Evolutionary conservation across 2,329 filamentous ascomycete genomes (phyloP).

Genomic region (Ophiostoma sp.): DNA sequence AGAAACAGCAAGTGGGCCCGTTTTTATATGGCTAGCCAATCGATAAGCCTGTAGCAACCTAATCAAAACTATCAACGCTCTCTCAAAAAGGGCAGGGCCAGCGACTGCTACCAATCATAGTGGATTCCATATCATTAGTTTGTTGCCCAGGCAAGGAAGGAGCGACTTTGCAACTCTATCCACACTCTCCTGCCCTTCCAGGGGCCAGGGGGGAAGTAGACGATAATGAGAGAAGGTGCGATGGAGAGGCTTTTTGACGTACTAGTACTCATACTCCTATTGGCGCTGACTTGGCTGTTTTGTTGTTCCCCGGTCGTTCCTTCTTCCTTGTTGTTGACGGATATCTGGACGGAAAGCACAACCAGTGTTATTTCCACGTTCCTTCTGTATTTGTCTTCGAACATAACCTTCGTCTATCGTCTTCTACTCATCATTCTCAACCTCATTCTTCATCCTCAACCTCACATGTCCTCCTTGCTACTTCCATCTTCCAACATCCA

Average conservation of each 20-base stretch:
- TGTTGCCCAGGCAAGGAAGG: slow-evolving; percentile 19
- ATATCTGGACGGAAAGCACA: slow-evolving; percentile 12
- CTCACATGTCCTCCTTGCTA: background rate
- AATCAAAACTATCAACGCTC: slow-evolving; percentile 12
- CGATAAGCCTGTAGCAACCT: background rate
- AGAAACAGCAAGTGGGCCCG: slow-evolving; percentile 17
- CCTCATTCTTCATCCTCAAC: background rate
- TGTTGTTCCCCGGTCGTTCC: slow-evolving; percentile 1
- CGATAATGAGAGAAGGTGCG: background rate
- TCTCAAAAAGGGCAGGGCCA: background rate
- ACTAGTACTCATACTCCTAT: background rate
- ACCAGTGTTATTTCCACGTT: background rate
- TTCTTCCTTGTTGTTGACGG: slow-evolving; percentile 11
- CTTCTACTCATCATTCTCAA: background rate
- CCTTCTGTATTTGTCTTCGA: slow-evolving; percentile 11
- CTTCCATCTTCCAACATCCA: background rate
- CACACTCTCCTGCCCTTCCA: background rate
- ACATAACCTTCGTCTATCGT: background rate
- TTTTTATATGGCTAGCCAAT: slow-evolving; percentile 18
- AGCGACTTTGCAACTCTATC: slow-evolving; percentile 2
- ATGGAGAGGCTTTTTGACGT: background rate
- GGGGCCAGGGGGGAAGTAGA: slow-evolving; percentile 1
- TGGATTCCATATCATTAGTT: background rate
- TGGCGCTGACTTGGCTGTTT: background rate
- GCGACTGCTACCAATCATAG: background rate